Base-by-base conservation (phyloP, 371 early-diverging fungal genomes). In the Dinochytrium kinnereticum region DNA sequence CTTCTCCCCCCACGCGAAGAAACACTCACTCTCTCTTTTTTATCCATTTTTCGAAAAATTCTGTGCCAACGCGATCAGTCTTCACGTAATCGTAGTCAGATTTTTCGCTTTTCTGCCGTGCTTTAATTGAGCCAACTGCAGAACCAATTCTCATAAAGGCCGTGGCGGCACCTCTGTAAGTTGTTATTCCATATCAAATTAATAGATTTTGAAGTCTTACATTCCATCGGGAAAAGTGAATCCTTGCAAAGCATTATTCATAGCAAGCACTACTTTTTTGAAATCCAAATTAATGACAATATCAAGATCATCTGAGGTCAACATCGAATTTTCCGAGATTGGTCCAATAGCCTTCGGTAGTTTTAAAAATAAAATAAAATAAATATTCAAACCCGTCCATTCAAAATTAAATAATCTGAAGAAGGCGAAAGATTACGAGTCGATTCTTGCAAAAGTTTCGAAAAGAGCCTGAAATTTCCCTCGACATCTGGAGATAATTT, bases 291-390 rank as follows among this genome's bases (percentile, higher is more conserved):
- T 61, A 40, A 76, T 72, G 19, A 93, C 78, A 31, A 79, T 50
- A 33, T 80, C 74, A 50, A 90, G 86, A 70, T 93, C 89, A 0
- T 80, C 83, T 0, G 59, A 50, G 2, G 71, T 69, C 66, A 92
- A 91, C 13, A 73, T 37, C 0, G 68, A 76, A 1, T 75, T 70
- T 1, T 39, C 17, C 31, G 76, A 49, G 17, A 91, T 75, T 24
- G 91, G 88, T 1, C 91, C 75, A 55, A 76, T 38, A 44, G 68
- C 51, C 66, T 76, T 36, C n/a, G 57, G 38, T 33, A 69, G 26
- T 34, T 15, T 36, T 64, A 7, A 40, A 71, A 51, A 33, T 57
- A 57, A 13, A 33, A 13, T 19, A 3, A 28, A 40, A 59, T 59
- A 67, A 73, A 55, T 64, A 73, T 26, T 53, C 86, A 68, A 80